These are phyloP conservation scores for Ceratocystis harringtonii DNA, from an alignment of 2,329 filamentous ascomycete species.

Conservation along the genomic window DNA sequence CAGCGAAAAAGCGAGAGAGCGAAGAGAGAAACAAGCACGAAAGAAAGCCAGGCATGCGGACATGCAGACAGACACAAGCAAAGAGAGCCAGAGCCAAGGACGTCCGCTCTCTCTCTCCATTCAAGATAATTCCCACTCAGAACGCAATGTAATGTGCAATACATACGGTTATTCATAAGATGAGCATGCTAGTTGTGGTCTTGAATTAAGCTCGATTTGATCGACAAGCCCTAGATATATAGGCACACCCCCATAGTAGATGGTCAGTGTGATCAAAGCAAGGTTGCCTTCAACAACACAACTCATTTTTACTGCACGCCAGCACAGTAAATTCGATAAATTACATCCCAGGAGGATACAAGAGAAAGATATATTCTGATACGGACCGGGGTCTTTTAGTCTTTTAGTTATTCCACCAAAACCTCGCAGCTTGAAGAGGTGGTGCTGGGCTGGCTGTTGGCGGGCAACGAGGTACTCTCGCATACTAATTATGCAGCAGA, in stretches of 20 bases:
- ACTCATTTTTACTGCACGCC: not conserved
- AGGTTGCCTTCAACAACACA: no score
- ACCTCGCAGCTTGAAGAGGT: not conserved
- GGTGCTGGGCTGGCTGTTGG: not conserved
- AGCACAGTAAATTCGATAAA: not conserved
- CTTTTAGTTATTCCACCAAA: not conserved
- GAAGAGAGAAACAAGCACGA: no score
- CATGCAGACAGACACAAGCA: no score
- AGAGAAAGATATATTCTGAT: not conserved
- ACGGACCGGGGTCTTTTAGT: conserved; percentile 2
- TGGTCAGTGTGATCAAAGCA: not conserved
- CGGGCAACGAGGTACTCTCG: not conserved
- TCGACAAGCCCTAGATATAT: not conserved
- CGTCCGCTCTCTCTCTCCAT: no score
- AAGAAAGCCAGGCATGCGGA: no score
- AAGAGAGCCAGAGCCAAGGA: no score
- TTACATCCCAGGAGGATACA: not conserved
- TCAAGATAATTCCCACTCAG: no score
- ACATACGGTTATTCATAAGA: not conserved
- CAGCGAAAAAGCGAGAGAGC: no score
- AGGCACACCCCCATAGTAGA: not conserved
- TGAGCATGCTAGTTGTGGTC: not conserved
- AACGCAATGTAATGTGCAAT: not conserved
- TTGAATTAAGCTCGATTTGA: not conserved
- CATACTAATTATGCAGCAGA: not conserved